Conservation (phyloP, 441 rosid species). For the Gossypium aridum region DNA sequence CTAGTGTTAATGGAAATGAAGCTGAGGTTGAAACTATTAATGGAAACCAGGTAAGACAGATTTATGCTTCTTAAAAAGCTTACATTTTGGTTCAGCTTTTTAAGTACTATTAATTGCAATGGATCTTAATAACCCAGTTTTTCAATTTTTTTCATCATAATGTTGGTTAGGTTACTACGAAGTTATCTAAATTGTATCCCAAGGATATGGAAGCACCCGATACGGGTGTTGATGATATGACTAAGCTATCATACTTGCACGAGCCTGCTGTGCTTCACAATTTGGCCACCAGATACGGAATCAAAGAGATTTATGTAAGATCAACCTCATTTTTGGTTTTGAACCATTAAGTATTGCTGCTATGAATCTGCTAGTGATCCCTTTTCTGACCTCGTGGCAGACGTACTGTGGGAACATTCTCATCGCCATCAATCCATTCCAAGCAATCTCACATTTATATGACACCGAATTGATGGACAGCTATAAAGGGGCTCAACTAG, state of each 20-base stretch:
- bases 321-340: conserved; percentile 19
- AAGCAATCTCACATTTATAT: conserved; percentile 53
- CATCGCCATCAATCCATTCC: conserved; percentile 90
- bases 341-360: conserved; percentile 22
- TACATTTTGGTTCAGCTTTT: neutral
- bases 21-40: conserved; percentile 52
- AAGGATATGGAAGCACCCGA: conserved; percentile 59
- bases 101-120: neutral
- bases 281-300: conserved; percentile 53
- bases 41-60: conserved; percentile 40
- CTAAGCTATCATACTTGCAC: conserved; percentile 65
- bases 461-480: conserved; percentile 48
- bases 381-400: conserved; percentile 55
- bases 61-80: neutral
- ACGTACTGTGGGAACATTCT: conserved; percentile 87
- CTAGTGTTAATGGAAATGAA: conserved; percentile 43
- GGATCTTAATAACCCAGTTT: neutral
- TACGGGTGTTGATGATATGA: conserved; percentile 93
- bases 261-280: conserved; percentile 84
- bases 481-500: conserved; percentile 53
- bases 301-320: conserved; percentile 76
- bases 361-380: conserved; percentile 24
- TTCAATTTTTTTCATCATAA: neutral
- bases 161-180: conserved; percentile 45
- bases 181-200: conserved; percentile 48